These are phyloP conservation scores for Logfia minima DNA, from an alignment of 129 eudicot species.

Conservation along the genomic window DNA sequence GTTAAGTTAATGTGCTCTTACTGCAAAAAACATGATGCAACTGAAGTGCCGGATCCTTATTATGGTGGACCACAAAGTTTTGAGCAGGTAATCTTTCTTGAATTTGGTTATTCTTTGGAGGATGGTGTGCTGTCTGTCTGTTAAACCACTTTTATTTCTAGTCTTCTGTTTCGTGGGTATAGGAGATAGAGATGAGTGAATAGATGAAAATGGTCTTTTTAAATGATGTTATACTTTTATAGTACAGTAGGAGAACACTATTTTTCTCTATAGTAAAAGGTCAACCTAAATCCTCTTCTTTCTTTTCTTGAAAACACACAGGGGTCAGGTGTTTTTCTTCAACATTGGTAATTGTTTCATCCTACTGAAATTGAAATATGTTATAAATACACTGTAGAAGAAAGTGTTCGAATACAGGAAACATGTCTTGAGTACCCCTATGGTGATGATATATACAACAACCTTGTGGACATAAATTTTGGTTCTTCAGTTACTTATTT, in stretches of 20 bases:
- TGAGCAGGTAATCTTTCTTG: conserved; percentile 67
- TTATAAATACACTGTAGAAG: not conserved
- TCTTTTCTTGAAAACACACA: too few species aligned
- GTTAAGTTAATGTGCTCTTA: conserved; percentile 88
- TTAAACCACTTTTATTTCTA: not conserved
- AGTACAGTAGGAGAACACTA: not conserved
- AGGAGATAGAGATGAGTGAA: not conserved
- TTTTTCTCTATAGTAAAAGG: not conserved
- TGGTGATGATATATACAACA: not conserved
- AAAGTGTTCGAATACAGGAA: conserved; percentile 8
- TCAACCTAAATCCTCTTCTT: too few species aligned
- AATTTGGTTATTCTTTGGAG: not conserved
- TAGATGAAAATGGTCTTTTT: not conserved
- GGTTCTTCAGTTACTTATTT: too few species aligned
- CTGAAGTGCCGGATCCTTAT: conserved; percentile 95
- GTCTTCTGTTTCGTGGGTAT: not conserved
- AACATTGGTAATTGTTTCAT: not conserved
- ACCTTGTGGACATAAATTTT: not conserved
- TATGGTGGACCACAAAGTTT: conserved; percentile 94
- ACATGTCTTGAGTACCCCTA: not conserved
- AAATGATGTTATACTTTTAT: not conserved
- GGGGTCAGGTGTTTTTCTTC: not conserved
- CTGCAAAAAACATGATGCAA: conserved; percentile 84
- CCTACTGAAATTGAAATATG: not conserved
- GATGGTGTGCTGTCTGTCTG: not conserved